Evolutionary conservation across 805 yeast genomes (phyloP).

Genomic region (Starmerella geochares): DNA sequence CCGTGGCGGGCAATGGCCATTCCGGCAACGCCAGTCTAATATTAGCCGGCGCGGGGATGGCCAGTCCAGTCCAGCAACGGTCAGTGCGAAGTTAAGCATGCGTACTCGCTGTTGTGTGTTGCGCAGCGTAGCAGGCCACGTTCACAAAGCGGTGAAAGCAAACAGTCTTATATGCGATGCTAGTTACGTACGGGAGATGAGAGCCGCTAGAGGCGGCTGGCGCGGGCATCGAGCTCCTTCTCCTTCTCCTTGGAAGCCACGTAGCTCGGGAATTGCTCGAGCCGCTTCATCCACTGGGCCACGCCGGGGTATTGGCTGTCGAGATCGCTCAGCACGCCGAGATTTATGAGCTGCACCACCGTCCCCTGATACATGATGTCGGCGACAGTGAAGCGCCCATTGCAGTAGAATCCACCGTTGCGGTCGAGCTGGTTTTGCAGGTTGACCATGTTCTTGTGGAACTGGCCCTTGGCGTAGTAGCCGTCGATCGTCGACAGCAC

Average conservation of each 20-base stretch:
- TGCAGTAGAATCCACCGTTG: constrained; percentile 49
- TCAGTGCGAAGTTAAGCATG: no score
- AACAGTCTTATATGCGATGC: no score
- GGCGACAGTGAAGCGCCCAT: constrained; percentile 49
- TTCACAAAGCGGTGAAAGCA: no score
- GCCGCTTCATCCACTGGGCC: constrained; percentile 16
- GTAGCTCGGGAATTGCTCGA: constrained; percentile 14
- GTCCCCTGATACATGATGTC: constrained; percentile 40
- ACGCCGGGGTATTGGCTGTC: constrained; percentile 19
- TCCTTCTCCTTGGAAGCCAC: constrained; percentile 12
- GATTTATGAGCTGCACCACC: constrained; percentile 7
- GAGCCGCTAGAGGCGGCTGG: not conserved
- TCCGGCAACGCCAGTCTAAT: no score
- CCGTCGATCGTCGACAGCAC: constrained; percentile 41
- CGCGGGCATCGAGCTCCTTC: constrained; percentile 11
- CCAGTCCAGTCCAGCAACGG: no score
- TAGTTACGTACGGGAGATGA: not conserved
- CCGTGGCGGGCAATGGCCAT: no score
- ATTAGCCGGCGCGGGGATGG: no score
- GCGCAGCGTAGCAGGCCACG: no score
- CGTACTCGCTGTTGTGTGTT: no score
- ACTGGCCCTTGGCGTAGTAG: constrained; percentile 42
- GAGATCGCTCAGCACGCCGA: constrained; percentile 8
- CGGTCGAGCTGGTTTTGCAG: constrained; percentile 37
- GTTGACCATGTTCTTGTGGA: constrained; percentile 34